These are phyloP conservation scores for Hyphopichia buzzinii DNA, from an alignment of 1,139 yeast genomes.

Conservation along the genomic window DNA sequence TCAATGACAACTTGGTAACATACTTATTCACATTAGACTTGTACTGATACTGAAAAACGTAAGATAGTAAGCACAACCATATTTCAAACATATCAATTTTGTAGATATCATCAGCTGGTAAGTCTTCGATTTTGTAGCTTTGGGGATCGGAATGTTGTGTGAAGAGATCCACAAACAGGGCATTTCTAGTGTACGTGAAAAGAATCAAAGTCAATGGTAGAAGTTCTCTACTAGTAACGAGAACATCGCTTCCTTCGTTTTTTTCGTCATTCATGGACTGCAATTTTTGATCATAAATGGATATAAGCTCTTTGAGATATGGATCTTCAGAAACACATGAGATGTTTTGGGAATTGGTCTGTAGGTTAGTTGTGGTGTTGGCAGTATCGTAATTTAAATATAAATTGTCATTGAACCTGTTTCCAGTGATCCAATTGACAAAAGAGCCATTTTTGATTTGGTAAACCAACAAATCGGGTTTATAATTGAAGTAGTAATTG, in stretches of 20 bases:
- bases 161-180: slow-evolving; percentile 19
- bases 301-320: slow-evolving; percentile 19
- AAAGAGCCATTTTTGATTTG: slow-evolving; percentile 34
- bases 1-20: slow-evolving; percentile 23
- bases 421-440: slow-evolving; percentile 40
- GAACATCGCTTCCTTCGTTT: slow-evolving; percentile 8
- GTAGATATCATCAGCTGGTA: slow-evolving; percentile 13
- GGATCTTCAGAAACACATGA: slow-evolving; percentile 12
- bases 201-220: slow-evolving; percentile 24
- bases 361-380: slow-evolving; percentile 17
- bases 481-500: slow-evolving; percentile 27
- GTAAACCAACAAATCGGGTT: slow-evolving; percentile 29
- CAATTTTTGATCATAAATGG: slow-evolving; percentile 15
- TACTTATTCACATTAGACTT: slow-evolving; percentile 20
- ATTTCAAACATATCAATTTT: slow-evolving; percentile 25
- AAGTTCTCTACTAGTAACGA: slow-evolving; percentile 19
- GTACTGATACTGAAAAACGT: slow-evolving; percentile 37
- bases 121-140: slow-evolving; percentile 15
- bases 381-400: slow-evolving; percentile 24
- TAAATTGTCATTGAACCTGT: slow-evolving; percentile 23
- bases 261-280: slow-evolving; percentile 8
- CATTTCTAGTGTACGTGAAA: slow-evolving; percentile 18
- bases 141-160: slow-evolving; percentile 15
- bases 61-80: slow-evolving; percentile 41
- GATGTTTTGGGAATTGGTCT: slow-evolving; percentile 9